These are phyloP conservation scores for Cutaneotrichosporon sp. DNA, from an alignment of 1,284 basidiomycete species.

Conservation along the genomic window DNA sequence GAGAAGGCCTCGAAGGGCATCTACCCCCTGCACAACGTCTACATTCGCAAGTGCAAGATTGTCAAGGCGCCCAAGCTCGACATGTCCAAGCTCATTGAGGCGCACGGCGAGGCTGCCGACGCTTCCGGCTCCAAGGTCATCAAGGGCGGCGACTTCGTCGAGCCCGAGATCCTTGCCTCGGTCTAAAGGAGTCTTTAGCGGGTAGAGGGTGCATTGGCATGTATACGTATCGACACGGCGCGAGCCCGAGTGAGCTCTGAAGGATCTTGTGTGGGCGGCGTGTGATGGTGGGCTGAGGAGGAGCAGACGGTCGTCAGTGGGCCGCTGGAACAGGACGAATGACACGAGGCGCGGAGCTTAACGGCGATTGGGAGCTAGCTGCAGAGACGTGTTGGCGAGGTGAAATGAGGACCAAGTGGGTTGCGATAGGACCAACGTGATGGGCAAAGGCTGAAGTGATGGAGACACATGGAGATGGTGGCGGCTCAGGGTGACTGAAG, in stretches of 20 bases:
- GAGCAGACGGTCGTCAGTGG: background rate
- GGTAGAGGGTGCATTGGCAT: constrained; percentile 36
- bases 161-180: constrained; percentile 53
- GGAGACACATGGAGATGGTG: too few relatives aligned
- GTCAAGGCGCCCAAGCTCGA: constrained; percentile 98
- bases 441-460: too few relatives aligned
- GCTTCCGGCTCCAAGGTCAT: constrained; percentile 55
- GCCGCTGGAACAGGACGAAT: too few relatives aligned
- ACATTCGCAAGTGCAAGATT: constrained; percentile 94
- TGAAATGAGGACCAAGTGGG: too few relatives aligned
- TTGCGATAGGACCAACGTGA: too few relatives aligned
- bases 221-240: constrained; percentile 33
- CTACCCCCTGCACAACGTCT: constrained; percentile 63
- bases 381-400: too few relatives aligned
- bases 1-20: constrained; percentile 79
- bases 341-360: too few relatives aligned
- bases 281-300: background rate
- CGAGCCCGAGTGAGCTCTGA: background rate
- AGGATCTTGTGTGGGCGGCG: background rate
- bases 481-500: too few relatives aligned
- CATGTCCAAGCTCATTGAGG: constrained; percentile 88
- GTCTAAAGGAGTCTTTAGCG: constrained; percentile 41
- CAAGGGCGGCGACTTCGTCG: constrained; percentile 53
- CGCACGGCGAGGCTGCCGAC: constrained; percentile 85
- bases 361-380: too few relatives aligned